Evolutionary conservation across 768 basidiomycete species (phyloP), one percentile per base, ranked within the genome.

Genomic region (Suillus spraguei): DNA sequence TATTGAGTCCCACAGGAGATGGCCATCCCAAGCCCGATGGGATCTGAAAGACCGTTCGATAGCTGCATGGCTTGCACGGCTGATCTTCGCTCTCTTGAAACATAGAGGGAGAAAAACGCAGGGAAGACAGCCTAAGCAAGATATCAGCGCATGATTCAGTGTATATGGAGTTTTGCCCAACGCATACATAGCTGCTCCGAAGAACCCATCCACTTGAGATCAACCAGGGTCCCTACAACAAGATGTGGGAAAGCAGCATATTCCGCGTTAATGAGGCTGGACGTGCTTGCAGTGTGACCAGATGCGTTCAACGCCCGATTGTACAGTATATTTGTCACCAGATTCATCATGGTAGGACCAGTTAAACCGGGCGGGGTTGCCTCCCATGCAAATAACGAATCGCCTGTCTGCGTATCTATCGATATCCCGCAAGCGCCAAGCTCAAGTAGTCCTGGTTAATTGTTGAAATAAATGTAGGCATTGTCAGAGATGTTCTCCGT

Each of bases 21-120:
- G 92, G 3, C 92, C 92, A 94, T 77, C 90, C 91, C 92, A 50
- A 93, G 77, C 3, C 88, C 90, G 55, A 86, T 72, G 22, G 89
- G 87, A 68, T 91, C 80, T 1, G 86, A 81, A 33, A 92, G 74
- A 1, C 91, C 91, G 71, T 93, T 91, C 41, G 88, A 90, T 41
- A 89, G 78, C 69, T 93, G 91, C 89, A 93, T 94, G 3, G 91
- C 88, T 71, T 92, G 90, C 0, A 93, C 89, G 52, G 77, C 74
- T 2, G 86, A 85, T 2, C 85, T 82, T 11, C 89, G 84, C 70
- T 94, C 92, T 64, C 81, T 82, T 0, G 90, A 86, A 4, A 91
- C 90, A 72, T 94, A 94, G 17, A 94, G 72, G 11, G 89, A 83
- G 67, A 86, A 92, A 77, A 94, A 94, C 4, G 91, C 91, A n/a